Evolutionary conservation across 805 yeast genomes (phyloP).

Genomic region (Candida jianshihensis): DNA sequence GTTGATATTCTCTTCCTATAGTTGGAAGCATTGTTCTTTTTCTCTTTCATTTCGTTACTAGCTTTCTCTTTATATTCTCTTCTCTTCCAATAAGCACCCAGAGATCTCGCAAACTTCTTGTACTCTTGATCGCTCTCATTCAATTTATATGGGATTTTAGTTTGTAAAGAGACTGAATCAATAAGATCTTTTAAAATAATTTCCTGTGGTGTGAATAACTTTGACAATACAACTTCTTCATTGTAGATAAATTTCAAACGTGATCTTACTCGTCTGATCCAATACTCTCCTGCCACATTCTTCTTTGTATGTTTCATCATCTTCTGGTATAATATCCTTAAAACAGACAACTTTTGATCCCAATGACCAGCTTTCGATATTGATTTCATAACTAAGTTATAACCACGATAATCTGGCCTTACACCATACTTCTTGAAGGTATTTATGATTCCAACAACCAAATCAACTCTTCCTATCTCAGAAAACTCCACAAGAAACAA

Average conservation of each 20-base stretch:
- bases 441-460: slow-evolving; percentile 26
- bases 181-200: slow-evolving; percentile 2
- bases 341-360: slow-evolving; percentile 15
- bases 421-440: slow-evolving; percentile 23
- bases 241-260: slow-evolving; percentile 14
- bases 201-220: slow-evolving; percentile 14
- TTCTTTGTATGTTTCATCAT: slow-evolving; percentile 14
- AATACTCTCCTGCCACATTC: slow-evolving; percentile 18
- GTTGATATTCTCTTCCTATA: slow-evolving; percentile 20
- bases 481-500: slow-evolving; percentile 25
- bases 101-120: slow-evolving; percentile 3
- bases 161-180: slow-evolving; percentile 1
- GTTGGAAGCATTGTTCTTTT: slow-evolving; percentile 5
- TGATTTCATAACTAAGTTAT: slow-evolving; percentile 28
- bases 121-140: slow-evolving; percentile 1
- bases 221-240: slow-evolving; percentile 11
- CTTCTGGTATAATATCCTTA: slow-evolving; percentile 21
- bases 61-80: not conserved
- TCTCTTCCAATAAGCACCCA: slow-evolving; percentile 13
- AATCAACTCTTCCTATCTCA: slow-evolving; percentile 28
- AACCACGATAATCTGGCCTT: slow-evolving; percentile 25
- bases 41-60: slow-evolving; percentile 1
- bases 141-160: slow-evolving; percentile 5
- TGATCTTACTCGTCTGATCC: slow-evolving; percentile 19
- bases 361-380: slow-evolving; percentile 28